A percentile compares a stretch with the other conserved stretches of the same genome.
These are phyloP conservation scores for Eucalyptus marginata DNA, from an alignment of 345 rosid species.

Conservation along the genomic window DNA sequence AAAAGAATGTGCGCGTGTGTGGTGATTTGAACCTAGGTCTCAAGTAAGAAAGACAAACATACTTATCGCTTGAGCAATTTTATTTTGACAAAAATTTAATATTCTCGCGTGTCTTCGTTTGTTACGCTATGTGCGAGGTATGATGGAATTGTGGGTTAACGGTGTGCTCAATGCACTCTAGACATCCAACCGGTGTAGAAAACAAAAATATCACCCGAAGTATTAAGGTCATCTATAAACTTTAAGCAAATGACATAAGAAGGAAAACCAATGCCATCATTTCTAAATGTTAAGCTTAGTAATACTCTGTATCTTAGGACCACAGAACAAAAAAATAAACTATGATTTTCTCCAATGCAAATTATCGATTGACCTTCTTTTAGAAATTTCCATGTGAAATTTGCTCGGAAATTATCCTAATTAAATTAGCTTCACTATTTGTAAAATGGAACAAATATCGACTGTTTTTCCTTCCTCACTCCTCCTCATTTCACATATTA, in stretches of 20 bases:
- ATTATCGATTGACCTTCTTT: neutral
- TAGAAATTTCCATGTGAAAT: neutral
- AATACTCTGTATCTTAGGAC: fast-evolving
- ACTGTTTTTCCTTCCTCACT: neutral
- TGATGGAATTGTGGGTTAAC: neutral
- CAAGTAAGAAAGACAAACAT: fast-evolving
- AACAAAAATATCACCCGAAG: neutral
- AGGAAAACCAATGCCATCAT: neutral
- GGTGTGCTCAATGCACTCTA: neutral
- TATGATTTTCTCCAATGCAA: neutral
- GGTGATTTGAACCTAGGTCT: neutral
- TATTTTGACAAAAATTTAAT: neutral
- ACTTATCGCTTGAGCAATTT: fast-evolving
- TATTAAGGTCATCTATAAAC: neutral
- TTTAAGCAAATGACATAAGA: neutral
- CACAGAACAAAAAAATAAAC: fast-evolving
- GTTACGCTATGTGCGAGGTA: neutral
- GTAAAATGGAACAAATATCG: neutral
- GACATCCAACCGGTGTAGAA: neutral
- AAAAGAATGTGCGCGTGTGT: fast-evolving
- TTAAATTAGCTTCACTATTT: neutral
- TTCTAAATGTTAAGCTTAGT: neutral
- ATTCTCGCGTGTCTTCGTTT: fast-evolving
- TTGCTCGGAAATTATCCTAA: fast-evolving
- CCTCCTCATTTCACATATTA: neutral